Evolutionary conservation across 257 asterid species (phyloP), one percentile per base, ranked within the genome.

Genomic region (Ilex aquifolium): DNA sequence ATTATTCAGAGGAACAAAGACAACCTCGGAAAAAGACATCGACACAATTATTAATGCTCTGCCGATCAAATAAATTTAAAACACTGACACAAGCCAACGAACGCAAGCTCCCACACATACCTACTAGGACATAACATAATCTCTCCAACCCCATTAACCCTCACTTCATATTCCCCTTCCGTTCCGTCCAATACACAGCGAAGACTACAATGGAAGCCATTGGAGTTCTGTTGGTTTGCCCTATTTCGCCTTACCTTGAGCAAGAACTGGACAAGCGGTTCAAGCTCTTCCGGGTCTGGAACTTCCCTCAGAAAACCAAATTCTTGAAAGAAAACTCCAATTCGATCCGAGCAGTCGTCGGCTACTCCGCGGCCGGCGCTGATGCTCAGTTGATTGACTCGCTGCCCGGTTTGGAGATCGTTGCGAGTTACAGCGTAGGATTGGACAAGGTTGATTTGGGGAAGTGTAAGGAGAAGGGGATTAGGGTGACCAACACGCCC

Each of bases 381-480:
- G 16, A 4, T 15, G 54, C 54, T 12, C 11, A 49, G 14, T 15
- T 49, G 54, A 49, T 49, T 15, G 54, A 49, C 54, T 49, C 54
- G 54, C 54, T 49, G 4, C 54, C 54, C 54, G 16, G 16, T 15
- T 15, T 49, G 54, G 54, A 49, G 54, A 49, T 49, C 54, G 54
- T 49, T 0, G 54, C 54, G 16, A 49, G 54, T 49, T 15, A 49
- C 54, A 49, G 54, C 2, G 54, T 15, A 0, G 54, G 54, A 12
- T 15, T 49, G n/a, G 54, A 49, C 14, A 49, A 49, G 54, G 2
- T 49, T 15, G 54, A 49, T 49, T 15, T 49, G 54, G 54, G 14
- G 5, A 49, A 49, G 54, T 49, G 54, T 12, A 49, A 49, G 54
- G 54, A 49, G 54, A 49, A 15, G 54, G 54, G 54, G 54, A 49